Percentiles rank a stretch among this genome's conserved stretches.
phyloP scores from a whole-genome alignment of 2,329 filamentous ascomycete species.

The Penicillium aurantiogriseum region DNA sequence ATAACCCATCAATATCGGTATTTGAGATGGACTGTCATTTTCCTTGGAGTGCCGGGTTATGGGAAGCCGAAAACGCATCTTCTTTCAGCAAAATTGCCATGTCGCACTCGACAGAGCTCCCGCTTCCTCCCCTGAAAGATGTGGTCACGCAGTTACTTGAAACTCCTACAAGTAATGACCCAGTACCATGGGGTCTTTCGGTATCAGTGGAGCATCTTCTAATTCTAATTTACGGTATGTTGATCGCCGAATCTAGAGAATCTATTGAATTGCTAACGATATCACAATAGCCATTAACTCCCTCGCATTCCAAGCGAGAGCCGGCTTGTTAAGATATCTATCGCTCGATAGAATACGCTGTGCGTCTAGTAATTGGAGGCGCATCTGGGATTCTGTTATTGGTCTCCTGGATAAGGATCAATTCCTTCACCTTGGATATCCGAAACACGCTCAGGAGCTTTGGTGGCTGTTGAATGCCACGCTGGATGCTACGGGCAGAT shows the following conservation, averaged over 20 bases:
- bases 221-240: constrained; percentile 33
- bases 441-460: constrained; percentile 34
- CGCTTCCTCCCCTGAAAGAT: constrained; percentile 26
- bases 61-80: constrained; percentile 30
- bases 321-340: constrained; percentile 27
- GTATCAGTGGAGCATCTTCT: constrained; percentile 32
- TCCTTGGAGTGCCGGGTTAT: constrained; percentile 31
- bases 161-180: constrained; percentile 7
- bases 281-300: constrained; percentile 29
- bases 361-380: constrained; percentile 31
- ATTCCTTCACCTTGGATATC: constrained; percentile 28
- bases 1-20: constrained; percentile 29
- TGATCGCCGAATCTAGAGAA: not conserved
- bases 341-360: constrained; percentile 26
- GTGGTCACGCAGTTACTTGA: constrained; percentile 27
- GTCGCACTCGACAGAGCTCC: constrained; percentile 4
- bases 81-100: constrained; percentile 24
- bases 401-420: constrained; percentile 21
- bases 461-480: constrained; percentile 33
- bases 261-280: not conserved
- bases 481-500: constrained; percentile 20
- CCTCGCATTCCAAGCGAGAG: constrained; percentile 30
- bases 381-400: constrained; percentile 26
- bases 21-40: constrained; percentile 35
- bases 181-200: constrained; percentile 25